Evolutionary conservation across 768 basidiomycete species (phyloP).

Genomic region (Psilocybe cyanescens): DNA sequence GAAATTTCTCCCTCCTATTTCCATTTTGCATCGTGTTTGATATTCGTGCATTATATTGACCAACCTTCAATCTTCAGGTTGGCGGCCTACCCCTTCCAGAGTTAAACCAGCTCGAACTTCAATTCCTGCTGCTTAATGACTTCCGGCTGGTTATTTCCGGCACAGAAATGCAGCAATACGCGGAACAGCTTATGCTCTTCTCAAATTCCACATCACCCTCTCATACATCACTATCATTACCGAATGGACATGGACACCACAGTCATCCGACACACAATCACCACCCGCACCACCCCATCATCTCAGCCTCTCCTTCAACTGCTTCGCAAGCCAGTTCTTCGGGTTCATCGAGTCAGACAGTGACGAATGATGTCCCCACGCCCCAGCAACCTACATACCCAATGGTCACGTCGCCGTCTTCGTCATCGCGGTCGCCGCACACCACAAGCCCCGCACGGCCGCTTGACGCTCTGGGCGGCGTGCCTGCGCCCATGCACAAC

Average conservation of each 20-base stretch:
- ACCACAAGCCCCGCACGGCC: slow-evolving; percentile 16
- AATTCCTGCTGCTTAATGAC: slow-evolving; percentile 96
- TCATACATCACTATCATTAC: slow-evolving; percentile 8
- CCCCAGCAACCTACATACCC: not conserved
- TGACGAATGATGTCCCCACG: not conserved
- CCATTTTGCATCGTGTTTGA: not conserved
- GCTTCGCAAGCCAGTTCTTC: slow-evolving; percentile 13
- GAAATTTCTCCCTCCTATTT: not conserved
- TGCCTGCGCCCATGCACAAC: slow-evolving; percentile 9
- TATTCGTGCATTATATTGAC: not conserved
- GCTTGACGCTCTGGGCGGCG: slow-evolving; percentile 16
- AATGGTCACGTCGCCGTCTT: slow-evolving; percentile 1
- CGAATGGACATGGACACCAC: slow-evolving; percentile 16
- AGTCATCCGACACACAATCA: not conserved
- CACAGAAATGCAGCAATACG: slow-evolving; percentile 94
- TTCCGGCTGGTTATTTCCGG: slow-evolving; percentile 87
- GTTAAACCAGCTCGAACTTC: slow-evolving; percentile 95
- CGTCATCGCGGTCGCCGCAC: slow-evolving; percentile 4
- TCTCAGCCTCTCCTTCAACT: slow-evolving; percentile 1
- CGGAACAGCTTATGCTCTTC: slow-evolving; percentile 84
- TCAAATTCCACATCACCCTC: slow-evolving; percentile 39
- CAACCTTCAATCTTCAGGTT: slow-evolving; percentile 56
- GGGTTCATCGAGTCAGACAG: slow-evolving; percentile 11
- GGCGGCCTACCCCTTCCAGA: slow-evolving; percentile 92
- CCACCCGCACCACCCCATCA: not conserved